Evolutionary conservation across 2,329 filamentous ascomycete genomes (phyloP).

Genomic region (Fusarium nodosum): DNA sequence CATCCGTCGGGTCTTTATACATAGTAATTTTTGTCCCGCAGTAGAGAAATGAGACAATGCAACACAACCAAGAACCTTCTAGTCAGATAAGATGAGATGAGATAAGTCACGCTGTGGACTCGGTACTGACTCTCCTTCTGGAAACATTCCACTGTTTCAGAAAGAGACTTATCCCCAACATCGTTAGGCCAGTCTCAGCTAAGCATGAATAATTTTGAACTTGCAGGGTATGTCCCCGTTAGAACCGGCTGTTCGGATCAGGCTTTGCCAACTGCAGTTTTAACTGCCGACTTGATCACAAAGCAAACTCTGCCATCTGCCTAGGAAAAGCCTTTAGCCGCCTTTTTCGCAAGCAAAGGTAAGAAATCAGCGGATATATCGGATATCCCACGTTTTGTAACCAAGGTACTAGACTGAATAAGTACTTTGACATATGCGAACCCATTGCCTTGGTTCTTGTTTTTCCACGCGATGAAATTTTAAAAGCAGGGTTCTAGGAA

Average conservation of each 20-base stretch:
- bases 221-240: neutral
- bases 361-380: neutral
- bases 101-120: neutral
- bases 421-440: neutral
- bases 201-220: neutral
- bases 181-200: neutral
- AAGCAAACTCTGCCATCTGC: neutral
- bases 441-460: constrained; percentile 3
- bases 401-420: neutral
- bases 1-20: neutral
- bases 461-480: constrained; percentile 4
- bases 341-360: neutral
- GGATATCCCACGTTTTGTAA: neutral
- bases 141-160: constrained; percentile 1
- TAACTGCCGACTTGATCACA: neutral
- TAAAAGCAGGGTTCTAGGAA: constrained; percentile 2
- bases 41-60: neutral
- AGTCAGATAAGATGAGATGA: neutral
- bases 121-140: neutral
- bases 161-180: neutral
- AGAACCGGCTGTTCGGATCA: neutral
- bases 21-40: neutral
- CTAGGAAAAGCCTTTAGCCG: neutral
- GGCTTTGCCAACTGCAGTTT: neutral
- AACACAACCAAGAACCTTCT: neutral